Percentiles rank a stretch among this genome's conserved stretches.
Conservation (phyloP, 2,329 filamentous ascomycete species). For the Aspergillus bombycis region DNA sequence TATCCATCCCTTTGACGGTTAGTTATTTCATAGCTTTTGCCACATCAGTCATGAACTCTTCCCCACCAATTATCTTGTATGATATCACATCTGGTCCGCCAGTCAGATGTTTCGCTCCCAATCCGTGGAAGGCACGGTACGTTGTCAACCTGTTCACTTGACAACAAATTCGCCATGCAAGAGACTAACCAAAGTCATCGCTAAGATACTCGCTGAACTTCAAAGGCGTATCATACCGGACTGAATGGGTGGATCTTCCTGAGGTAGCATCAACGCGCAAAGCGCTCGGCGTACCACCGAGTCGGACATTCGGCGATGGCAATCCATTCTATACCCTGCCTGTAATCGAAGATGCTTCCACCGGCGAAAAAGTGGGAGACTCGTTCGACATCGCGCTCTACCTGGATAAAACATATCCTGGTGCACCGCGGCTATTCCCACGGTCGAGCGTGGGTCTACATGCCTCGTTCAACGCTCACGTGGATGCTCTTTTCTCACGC, state of each 20-base stretch:
- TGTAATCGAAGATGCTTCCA: not conserved
- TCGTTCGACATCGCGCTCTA: slow-evolving; percentile 15
- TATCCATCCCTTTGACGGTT: not conserved
- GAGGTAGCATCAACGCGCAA: slow-evolving; percentile 16
- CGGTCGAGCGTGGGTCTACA: not conserved
- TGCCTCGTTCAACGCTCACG: slow-evolving; percentile 12
- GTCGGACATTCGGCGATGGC: not conserved
- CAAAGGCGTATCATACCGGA: slow-evolving; percentile 15
- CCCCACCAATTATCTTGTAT: slow-evolving; percentile 44
- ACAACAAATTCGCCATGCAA: no score
- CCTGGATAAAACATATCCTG: slow-evolving; percentile 11
- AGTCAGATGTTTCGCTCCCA: slow-evolving; percentile 29
- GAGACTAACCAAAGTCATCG: not conserved
- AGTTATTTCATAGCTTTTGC: not conserved
- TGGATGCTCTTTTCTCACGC: slow-evolving; percentile 15
- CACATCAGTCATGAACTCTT: not conserved
- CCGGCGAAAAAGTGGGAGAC: not conserved
- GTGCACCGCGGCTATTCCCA: not conserved
- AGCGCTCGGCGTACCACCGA: slow-evolving; percentile 5
- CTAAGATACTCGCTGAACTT: slow-evolving; percentile 19
- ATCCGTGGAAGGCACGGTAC: slow-evolving; percentile 34
- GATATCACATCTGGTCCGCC: slow-evolving; percentile 47
- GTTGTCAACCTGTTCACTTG: not conserved
- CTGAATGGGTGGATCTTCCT: slow-evolving; percentile 19
- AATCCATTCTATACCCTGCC: slow-evolving; percentile 7